phyloP scores from a whole-genome alignment of 1,284 basidiomycete genomes.

The Leccinum pachyderme region DNA sequence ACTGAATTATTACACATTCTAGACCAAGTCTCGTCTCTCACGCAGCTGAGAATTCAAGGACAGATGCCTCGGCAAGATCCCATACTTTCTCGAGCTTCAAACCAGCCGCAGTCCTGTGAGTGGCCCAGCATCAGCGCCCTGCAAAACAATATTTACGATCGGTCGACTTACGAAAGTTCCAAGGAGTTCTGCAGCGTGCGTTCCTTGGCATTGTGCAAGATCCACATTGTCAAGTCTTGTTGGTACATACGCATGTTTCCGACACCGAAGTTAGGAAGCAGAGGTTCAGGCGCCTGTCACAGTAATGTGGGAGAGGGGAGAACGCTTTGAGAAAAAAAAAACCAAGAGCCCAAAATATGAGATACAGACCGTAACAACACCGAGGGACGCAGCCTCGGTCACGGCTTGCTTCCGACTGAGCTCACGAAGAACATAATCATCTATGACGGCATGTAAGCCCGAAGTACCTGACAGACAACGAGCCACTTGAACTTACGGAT shows the following conservation, averaged over 20 bases:
- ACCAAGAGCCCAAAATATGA: neutral
- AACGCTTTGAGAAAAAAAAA: neutral
- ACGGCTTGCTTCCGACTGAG: constrained; percentile 17
- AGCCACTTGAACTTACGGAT: constrained; percentile 21
- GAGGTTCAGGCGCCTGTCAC: constrained; percentile 34
- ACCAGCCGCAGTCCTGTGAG: constrained; percentile 14
- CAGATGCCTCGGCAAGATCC: constrained; percentile 31
- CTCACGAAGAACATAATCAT: constrained; percentile 24
- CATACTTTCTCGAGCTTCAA: constrained; percentile 34
- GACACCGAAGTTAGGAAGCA: constrained; percentile 37
- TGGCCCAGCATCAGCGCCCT: constrained; percentile 3
- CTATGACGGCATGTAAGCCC: constrained; percentile 10
- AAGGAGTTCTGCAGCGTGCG: constrained; percentile 32
- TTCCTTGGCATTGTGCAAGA: constrained; percentile 32
- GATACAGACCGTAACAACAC: constrained; percentile 16
- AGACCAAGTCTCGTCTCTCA: constrained; percentile 9
- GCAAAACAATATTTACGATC: neutral
- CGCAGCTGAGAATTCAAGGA: constrained; percentile 31
- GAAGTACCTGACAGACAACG: neutral
- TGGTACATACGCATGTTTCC: constrained; percentile 31
- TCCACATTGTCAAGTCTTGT: constrained; percentile 34
- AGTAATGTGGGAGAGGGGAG: neutral
- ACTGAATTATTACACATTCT: neutral
- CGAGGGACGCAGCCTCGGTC: constrained; percentile 14
- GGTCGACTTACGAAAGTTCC: constrained; percentile 27